These are phyloP conservation scores for Oryza coarctata DNA, from an alignment of 176 grass and related monocot species.

Conservation along the genomic window DNA sequence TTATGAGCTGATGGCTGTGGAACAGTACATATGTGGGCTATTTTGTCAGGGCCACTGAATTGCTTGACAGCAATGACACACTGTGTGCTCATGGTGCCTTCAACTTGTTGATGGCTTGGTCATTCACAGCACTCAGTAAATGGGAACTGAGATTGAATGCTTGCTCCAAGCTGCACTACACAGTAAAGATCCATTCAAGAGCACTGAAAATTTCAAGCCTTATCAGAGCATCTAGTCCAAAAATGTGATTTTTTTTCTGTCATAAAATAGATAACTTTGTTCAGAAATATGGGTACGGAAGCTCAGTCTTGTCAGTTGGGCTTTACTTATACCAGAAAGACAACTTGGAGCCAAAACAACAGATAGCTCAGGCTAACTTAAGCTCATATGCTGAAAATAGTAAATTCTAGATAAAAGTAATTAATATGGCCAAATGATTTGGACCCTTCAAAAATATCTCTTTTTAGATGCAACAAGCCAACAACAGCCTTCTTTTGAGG, in stretches of 20 bases:
- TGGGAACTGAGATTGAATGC: background rate
- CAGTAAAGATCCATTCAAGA: background rate
- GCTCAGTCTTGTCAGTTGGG: background rate
- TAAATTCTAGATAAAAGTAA: background rate
- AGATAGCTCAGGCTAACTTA: background rate
- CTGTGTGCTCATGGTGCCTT: constrained; percentile 44
- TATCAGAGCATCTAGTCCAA: background rate
- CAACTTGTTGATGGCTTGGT: background rate
- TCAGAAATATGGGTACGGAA: background rate
- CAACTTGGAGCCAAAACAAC: background rate
- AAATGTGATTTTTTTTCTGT: background rate
- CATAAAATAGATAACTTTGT: background rate
- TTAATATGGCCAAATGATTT: background rate
- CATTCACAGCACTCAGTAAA: constrained; percentile 8
- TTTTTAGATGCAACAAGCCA: background rate
- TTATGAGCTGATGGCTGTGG: constrained; percentile 37
- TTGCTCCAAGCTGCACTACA: constrained; percentile 13
- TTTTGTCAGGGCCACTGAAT: constrained; percentile 37
- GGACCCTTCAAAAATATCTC: background rate
- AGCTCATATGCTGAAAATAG: background rate
- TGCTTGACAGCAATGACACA: constrained; percentile 50
- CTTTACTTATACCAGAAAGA: background rate
- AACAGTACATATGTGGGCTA: constrained; percentile 39
- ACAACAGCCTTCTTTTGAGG: background rate
- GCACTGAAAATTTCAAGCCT: background rate